Evolutionary conservation across 139 green algal genomes (phyloP).

Genomic region (Raphidocelis subcapitata): DNA sequence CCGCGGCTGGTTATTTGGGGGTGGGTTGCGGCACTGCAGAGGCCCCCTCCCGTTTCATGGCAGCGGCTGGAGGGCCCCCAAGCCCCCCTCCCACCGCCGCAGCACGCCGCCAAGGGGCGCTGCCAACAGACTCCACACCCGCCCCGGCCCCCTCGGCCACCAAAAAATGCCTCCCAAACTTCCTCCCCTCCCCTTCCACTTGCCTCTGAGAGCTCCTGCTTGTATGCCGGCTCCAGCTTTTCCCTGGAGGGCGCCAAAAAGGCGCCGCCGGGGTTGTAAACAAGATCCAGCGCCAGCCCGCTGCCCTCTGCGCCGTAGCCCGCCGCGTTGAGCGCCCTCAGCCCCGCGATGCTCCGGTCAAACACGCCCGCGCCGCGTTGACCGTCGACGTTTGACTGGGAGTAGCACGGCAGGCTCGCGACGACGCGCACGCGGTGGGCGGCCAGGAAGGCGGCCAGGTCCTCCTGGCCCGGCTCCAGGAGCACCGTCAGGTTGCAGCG

Average conservation of each 20-base stretch:
- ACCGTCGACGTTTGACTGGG: conserved; percentile 80
- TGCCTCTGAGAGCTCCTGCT: conserved; percentile 45
- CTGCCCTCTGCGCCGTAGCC: conserved; percentile 79
- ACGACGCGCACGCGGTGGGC: conserved; percentile 83
- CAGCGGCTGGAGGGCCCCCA: too few relatives aligned
- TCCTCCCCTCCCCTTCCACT: too few relatives aligned
- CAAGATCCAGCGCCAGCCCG: conserved; percentile 82
- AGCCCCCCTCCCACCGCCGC: too few relatives aligned
- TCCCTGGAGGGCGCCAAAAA: conserved; percentile 65
- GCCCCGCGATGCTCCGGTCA: conserved; percentile 77
- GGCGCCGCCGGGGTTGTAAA: conserved; percentile 95
- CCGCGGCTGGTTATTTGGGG: too few relatives aligned
- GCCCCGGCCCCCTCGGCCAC: too few relatives aligned
- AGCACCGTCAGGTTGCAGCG: conserved; percentile 98
- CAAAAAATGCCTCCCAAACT: too few relatives aligned
- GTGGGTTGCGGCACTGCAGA: too few relatives aligned
- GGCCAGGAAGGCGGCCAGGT: conserved; percentile 87
- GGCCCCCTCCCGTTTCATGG: too few relatives aligned
- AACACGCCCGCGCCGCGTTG: conserved; percentile 92
- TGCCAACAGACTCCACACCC: too few relatives aligned
- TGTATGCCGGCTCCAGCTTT: conserved; percentile 61
- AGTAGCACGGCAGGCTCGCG: conserved; percentile 95
- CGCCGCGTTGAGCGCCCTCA: conserved; percentile 77
- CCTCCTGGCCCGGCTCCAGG: conserved; percentile 91
- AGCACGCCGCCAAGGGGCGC: too few relatives aligned